phyloP scores from a whole-genome alignment of 208 protist species.

The Willaertia magna region DNA sequence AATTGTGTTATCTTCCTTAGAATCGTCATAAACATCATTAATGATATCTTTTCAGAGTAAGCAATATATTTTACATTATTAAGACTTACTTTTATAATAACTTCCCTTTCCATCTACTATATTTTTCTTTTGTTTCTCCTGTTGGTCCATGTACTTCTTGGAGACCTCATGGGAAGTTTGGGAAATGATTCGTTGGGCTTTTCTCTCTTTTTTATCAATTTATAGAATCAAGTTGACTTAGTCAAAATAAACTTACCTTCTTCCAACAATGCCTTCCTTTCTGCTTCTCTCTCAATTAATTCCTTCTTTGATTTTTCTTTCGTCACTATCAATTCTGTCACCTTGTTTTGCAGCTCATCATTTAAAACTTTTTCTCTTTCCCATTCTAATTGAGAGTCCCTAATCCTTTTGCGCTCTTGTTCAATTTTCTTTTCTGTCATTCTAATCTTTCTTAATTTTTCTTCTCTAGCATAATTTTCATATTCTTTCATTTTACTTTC shows the following conservation, averaged over 20 bases:
- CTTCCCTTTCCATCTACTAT: neutral
- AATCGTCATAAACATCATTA: neutral
- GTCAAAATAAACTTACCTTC: neutral
- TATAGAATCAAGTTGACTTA: neutral
- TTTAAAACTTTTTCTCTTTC: neutral
- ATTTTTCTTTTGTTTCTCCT: neutral
- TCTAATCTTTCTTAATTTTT: neutral
- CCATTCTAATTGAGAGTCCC: neutral
- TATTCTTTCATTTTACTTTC: neutral
- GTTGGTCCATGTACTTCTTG: neutral
- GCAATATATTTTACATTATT: neutral
- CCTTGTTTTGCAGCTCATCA: neutral
- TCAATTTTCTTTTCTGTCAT: neutral
- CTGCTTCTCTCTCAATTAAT: neutral
- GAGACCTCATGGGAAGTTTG: neutral
- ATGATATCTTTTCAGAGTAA: neutral
- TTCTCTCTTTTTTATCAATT: neutral
- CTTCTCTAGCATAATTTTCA: neutral
- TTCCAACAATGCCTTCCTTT: neutral
- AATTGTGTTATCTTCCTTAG: too few species aligned
- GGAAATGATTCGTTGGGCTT: neutral
- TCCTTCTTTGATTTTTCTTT: neutral
- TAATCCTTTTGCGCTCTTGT: neutral
- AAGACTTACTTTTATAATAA: neutral
- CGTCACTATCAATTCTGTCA: neutral